Conservation (phyloP, 352 stramenopile genomes). For the Pythium phragmitis region DNA sequence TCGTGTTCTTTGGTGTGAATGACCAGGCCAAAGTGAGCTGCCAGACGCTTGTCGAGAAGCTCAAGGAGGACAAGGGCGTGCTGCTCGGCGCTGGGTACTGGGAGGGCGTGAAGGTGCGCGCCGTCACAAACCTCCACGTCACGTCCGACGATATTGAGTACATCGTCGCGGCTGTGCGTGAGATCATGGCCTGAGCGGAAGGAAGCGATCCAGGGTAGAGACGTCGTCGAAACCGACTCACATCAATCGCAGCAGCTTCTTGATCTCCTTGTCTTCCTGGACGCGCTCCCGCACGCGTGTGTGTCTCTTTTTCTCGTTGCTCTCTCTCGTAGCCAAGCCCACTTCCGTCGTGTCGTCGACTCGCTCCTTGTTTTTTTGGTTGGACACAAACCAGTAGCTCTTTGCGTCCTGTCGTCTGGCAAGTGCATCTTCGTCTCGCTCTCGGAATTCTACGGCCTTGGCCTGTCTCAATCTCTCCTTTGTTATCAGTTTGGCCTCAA, state of each 20-base stretch:
- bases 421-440: constrained; percentile 38
- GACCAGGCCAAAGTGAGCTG: constrained; percentile 60
- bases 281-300: constrained; percentile 39
- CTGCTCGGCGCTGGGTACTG: constrained; percentile 63
- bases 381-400: constrained; percentile 65
- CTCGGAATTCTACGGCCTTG: constrained; percentile 25
- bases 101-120: constrained; percentile 58
- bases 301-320: constrained; percentile 24
- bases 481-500: constrained; percentile 35
- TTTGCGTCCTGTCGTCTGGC: constrained; percentile 55
- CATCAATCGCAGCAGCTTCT: constrained; percentile 57
- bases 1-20: constrained; percentile 76
- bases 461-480: constrained; percentile 35
- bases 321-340: constrained; percentile 12
- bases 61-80: constrained; percentile 69
- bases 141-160: constrained; percentile 63
- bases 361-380: constrained; percentile 45
- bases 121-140: constrained; percentile 78
- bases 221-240: constrained; percentile 14
- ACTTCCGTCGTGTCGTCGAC: constrained; percentile 25
- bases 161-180: constrained; percentile 48
- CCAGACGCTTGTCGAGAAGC: constrained; percentile 47
- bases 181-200: constrained; percentile 45
- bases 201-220: not conserved
- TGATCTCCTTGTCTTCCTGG: constrained; percentile 70